A percentile compares a stretch with the other conserved stretches of the same genome.
phyloP scores from a whole-genome alignment of 495 filamentous ascomycete species.

The Hypoxylon intermedium region DNA sequence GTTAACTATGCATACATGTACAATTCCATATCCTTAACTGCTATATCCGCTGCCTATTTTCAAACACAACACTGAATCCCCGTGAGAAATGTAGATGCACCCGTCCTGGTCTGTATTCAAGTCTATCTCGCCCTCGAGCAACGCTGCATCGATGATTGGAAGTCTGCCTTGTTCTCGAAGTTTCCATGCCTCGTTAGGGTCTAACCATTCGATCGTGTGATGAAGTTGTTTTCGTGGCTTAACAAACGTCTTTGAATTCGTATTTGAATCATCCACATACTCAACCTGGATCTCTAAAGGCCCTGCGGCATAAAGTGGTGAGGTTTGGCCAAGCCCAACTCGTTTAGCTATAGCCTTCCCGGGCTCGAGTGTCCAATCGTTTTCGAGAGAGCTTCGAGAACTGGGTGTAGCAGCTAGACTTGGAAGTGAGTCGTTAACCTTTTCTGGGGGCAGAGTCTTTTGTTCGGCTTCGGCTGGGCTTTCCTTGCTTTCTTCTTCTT shows the following conservation, averaged over 20 bases:
- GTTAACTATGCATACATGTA: too few relatives aligned
- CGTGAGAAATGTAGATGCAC: conserved; percentile 19
- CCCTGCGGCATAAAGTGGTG: conserved; percentile 30
- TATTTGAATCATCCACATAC: conserved; percentile 17
- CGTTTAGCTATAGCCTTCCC: conserved; percentile 6
- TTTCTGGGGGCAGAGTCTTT: background rate
- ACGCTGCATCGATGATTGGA: background rate
- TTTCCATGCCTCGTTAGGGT: conserved; percentile 1
- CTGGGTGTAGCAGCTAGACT: too few relatives aligned
- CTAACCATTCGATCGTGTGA: conserved; percentile 5
- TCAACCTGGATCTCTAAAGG: conserved; percentile 38
- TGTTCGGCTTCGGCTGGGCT: background rate
- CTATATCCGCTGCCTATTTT: too few relatives aligned
- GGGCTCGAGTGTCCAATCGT: background rate
- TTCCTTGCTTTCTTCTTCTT: background rate
- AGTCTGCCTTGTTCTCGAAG: background rate
- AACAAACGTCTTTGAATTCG: background rate
- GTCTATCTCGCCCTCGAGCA: conserved; percentile 11
- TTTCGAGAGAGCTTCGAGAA: background rate
- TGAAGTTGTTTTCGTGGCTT: conserved; percentile 7
- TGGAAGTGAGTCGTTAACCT: background rate
- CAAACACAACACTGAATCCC: conserved; percentile 18
- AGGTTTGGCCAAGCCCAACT: conserved; percentile 15
- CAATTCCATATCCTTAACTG: too few relatives aligned
- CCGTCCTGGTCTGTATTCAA: conserved; percentile 8